Conservation (phyloP, 164 flowering plant genomes). For the Sextonia rubra region DNA sequence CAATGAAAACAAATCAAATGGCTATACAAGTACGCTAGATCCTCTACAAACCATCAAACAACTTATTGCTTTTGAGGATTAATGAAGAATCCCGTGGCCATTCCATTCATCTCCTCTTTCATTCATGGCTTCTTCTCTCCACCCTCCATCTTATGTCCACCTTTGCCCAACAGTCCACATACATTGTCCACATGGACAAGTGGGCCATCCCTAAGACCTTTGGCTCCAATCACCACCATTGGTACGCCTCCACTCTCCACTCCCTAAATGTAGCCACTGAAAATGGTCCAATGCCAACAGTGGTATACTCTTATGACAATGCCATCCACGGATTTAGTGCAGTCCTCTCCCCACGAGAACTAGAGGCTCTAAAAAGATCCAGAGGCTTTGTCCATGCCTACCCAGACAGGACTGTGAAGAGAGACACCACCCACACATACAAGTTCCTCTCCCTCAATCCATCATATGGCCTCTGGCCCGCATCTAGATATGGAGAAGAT, state of each 20-base stretch:
- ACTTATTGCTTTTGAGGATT: not conserved
- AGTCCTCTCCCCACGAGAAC: conserved; percentile 5
- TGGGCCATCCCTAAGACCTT: conserved; percentile 43
- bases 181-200: conserved; percentile 61
- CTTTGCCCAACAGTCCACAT: conserved; percentile 19
- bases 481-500: conserved; percentile 17
- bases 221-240: conserved; percentile 27
- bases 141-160: not conserved
- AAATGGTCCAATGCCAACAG: not conserved
- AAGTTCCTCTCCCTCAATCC: conserved; percentile 43
- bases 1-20: no score
- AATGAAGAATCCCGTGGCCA: conserved; percentile 6
- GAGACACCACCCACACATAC: conserved; percentile 52
- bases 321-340: conserved; percentile 53
- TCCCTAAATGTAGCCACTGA: conserved; percentile 20
- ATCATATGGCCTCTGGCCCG: conserved; percentile 20
- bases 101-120: conserved; percentile 1
- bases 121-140: conserved; percentile 15
- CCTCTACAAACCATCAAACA: not conserved
- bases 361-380: conserved; percentile 20
- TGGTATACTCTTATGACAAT: conserved; percentile 35
- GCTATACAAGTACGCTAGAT: not conserved
- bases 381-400: conserved; percentile 35
- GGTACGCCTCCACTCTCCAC: conserved; percentile 35
- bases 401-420: conserved; percentile 20